Evolutionary conservation across 192 early-diverging fungal genomes (phyloP), one percentile per base, ranked within the genome.

Genomic region (Coemansia sp.): DNA sequence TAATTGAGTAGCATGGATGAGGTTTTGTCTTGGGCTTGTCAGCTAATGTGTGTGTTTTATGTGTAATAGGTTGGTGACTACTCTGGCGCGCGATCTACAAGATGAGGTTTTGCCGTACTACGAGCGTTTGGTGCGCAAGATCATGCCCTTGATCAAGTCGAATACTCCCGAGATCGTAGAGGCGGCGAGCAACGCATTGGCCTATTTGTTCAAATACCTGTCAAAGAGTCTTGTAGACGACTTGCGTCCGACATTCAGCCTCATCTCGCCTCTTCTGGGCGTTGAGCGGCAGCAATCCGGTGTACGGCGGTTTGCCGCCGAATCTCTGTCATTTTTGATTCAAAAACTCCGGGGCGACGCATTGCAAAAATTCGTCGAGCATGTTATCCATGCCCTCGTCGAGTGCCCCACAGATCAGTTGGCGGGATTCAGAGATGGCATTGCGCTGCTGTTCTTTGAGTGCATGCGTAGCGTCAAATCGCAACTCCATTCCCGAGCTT

Each of bases 171-270:
- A 89, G 67, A 77, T 93, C 4, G 84, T 98, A 21, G 94, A 97
- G 82, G 88, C 85, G 42, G 86, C 92, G 7, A 95, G 95, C 76
- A 94, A 94, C 62, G 87, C 92, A 38, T 87, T 99, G 64, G 92
- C 95, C 12, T 92, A 91, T 55, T 83, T 97, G 41, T 97, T 95
- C 88, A 99, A 98, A 74, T 92, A 92, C 61, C 85, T 97, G 38
- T 87, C 88, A 9, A 88, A 86, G 55, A 72, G 87, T 64, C 86
- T 99, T 23, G 50, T 86, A 12, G 72, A 67, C 31, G 90, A 97
- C 67, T 67, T 97, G 15, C 75, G 87, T 10, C 83, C 87, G 15
- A 93, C 93, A 37, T 96, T 93, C 67, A 80, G 87, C 82, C 84
- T 94, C n/a, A 67, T 98, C 15, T 69, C 87, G 17, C 90, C 90